Evolutionary conservation across 2,329 filamentous ascomycete genomes (phyloP).

Genomic region (Hypoxylon sp.): DNA sequence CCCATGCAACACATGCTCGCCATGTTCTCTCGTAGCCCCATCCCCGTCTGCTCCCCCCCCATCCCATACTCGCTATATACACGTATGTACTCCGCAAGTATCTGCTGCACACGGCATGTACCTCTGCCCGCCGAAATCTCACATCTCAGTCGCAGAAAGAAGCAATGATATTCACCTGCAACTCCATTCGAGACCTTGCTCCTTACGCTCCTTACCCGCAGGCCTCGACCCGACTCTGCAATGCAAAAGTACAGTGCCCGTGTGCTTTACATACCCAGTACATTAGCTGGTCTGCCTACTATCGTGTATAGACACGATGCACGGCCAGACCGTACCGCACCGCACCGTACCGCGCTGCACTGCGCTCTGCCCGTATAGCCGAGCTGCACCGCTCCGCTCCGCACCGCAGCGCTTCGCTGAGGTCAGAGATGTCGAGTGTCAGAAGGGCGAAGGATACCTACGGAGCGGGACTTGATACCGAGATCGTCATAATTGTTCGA

Average conservation of each 20-base stretch:
- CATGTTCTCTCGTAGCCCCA: constrained; percentile 35
- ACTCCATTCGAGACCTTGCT: constrained; percentile 30
- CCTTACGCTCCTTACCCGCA: constrained; percentile 27
- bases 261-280: neutral
- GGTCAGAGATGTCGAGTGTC: neutral
- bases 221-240: constrained; percentile 11
- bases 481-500: constrained; percentile 30
- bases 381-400: neutral
- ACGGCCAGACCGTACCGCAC: no score
- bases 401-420: neutral
- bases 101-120: neutral
- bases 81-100: no score
- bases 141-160: constrained; percentile 28
- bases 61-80: no score
- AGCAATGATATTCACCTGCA: constrained; percentile 31
- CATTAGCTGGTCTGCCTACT: neutral
- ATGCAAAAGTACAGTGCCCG: neutral
- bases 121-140: constrained; percentile 32
- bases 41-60: constrained; percentile 6
- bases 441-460: constrained; percentile 1
- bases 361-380: no score
- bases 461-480: constrained; percentile 27
- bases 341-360: neutral
- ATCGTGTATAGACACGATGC: neutral
- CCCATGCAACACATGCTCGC: constrained; percentile 31